phyloP scores from a whole-genome alignment of 805 yeast species.

The Candida schatavii region DNA sequence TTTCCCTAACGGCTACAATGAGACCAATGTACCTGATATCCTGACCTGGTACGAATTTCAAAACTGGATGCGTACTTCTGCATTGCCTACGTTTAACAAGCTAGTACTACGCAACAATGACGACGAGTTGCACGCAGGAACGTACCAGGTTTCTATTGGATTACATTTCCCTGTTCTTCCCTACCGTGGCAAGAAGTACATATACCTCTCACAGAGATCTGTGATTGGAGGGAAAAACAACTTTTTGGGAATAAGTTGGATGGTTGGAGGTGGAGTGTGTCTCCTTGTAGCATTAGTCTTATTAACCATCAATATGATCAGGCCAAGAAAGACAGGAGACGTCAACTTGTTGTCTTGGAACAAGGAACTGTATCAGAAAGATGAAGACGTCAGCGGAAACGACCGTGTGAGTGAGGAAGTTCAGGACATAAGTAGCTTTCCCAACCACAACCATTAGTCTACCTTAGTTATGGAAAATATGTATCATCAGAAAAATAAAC shows the following conservation, averaged over 20 bases:
- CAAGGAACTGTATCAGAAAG: constrained; percentile 31
- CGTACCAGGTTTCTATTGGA: constrained; percentile 63
- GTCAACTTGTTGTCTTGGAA: constrained; percentile 73
- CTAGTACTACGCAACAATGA: constrained; percentile 61
- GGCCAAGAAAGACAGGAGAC: constrained; percentile 73
- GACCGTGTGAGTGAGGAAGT: not conserved
- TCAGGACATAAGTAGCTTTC: not conserved
- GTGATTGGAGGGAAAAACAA: constrained; percentile 74
- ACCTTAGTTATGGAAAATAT: too few species aligned
- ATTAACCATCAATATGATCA: constrained; percentile 52
- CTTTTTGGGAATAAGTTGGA: constrained; percentile 71
- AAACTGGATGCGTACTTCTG: constrained; percentile 47
- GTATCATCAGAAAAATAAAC: too few species aligned
- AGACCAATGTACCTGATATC: constrained; percentile 42
- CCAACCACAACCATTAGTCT: not conserved
- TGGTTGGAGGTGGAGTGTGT: constrained; percentile 72
- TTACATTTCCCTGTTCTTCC: constrained; percentile 76
- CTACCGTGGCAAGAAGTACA: constrained; percentile 63
- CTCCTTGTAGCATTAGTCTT: constrained; percentile 53
- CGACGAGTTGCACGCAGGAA: constrained; percentile 53
- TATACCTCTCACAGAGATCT: constrained; percentile 68
- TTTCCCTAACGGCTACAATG: constrained; percentile 43
- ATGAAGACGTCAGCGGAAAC: constrained; percentile 2
- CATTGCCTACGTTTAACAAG: constrained; percentile 40
- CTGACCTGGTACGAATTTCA: constrained; percentile 44